phyloP scores from a whole-genome alignment of 2,329 filamentous ascomycete genomes.

The Beauveria scarabaeidicola region DNA sequence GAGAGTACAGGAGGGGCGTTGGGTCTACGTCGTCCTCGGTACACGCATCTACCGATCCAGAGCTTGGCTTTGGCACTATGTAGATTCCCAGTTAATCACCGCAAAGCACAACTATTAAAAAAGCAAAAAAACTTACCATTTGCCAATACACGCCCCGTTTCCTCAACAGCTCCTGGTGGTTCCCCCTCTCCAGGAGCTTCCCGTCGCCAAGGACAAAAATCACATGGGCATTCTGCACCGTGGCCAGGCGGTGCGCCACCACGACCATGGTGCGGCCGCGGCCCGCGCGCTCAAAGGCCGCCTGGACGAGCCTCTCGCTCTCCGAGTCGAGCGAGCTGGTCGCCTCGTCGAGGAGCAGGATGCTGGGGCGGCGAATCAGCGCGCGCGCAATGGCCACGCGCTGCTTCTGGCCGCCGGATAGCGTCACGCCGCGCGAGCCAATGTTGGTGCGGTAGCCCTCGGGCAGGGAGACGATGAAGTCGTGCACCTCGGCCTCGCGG shows the following conservation, averaged over 20 bases:
- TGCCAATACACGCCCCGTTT: slow-evolving; percentile 47
- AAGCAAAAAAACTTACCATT: slow-evolving; percentile 37
- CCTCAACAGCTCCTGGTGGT: slow-evolving; percentile 41
- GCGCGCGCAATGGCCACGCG: slow-evolving; percentile 62
- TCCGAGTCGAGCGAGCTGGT: slow-evolving; percentile 61
- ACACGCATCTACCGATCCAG: slow-evolving; percentile 35
- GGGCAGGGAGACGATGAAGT: slow-evolving; percentile 60
- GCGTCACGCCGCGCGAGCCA: slow-evolving; percentile 55
- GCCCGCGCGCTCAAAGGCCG: slow-evolving; percentile 56
- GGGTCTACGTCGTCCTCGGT: neutral
- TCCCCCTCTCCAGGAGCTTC: slow-evolving; percentile 46
- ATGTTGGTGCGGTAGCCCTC: slow-evolving; percentile 60
- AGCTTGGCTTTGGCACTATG: slow-evolving; percentile 51
- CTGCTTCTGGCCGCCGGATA: slow-evolving; percentile 67
- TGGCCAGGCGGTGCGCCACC: slow-evolving; percentile 69
- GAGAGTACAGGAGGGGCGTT: neutral
- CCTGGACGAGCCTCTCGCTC: slow-evolving; percentile 53
- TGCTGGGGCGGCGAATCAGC: slow-evolving; percentile 54
- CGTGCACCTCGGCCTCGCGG: slow-evolving; percentile 58
- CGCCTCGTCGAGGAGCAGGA: slow-evolving; percentile 65
- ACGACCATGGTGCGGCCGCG: slow-evolving; percentile 59
- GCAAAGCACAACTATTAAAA: neutral
- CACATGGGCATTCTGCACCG: slow-evolving; percentile 69
- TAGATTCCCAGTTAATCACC: slow-evolving; percentile 18
- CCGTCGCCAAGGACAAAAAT: slow-evolving; percentile 69